Evolutionary conservation across 2,329 filamentous ascomycete species (phyloP).

Genomic region (Colletotrichum chlorophyti): DNA sequence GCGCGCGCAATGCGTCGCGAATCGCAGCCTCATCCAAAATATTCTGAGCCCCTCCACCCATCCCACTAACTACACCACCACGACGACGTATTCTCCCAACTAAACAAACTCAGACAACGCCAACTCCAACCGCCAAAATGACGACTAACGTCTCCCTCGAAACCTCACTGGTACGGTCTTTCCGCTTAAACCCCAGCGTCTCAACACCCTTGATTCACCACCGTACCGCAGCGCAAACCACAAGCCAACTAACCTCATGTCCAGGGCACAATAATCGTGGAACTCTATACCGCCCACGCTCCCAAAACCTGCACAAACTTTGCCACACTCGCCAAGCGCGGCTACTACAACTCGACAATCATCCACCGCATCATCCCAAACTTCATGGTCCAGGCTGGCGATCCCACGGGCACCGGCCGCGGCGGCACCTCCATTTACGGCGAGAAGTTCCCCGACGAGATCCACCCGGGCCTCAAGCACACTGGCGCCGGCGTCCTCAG

Average conservation of each 20-base stretch:
- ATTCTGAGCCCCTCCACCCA: constrained; percentile 8
- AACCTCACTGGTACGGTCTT: constrained; percentile 75
- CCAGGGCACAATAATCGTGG: constrained; percentile 82
- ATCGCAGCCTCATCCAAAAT: constrained; percentile 22
- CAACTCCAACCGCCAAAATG: constrained; percentile 59
- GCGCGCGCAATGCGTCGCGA: background rate
- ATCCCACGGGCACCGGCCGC: constrained; percentile 91
- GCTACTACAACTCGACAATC: constrained; percentile 86
- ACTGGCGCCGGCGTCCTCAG: constrained; percentile 91
- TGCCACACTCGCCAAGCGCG: constrained; percentile 75
- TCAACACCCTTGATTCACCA: background rate
- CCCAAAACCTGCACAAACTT: constrained; percentile 93
- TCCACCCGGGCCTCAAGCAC: constrained; percentile 79
- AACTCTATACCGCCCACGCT: constrained; percentile 90
- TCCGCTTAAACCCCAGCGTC: no score
- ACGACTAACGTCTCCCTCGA: constrained; percentile 81
- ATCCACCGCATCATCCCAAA: constrained; percentile 95
- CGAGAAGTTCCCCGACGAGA: constrained; percentile 94
- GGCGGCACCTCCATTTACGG: constrained; percentile 92
- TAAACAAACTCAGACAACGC: background rate
- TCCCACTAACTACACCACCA: background rate
- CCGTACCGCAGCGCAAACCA: background rate
- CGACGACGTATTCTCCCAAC: background rate
- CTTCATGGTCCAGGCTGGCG: constrained; percentile 97
- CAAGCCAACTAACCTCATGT: background rate